These are phyloP conservation scores for Pythium biforme DNA, from an alignment of 352 stramenopile species.

Conservation along the genomic window DNA sequence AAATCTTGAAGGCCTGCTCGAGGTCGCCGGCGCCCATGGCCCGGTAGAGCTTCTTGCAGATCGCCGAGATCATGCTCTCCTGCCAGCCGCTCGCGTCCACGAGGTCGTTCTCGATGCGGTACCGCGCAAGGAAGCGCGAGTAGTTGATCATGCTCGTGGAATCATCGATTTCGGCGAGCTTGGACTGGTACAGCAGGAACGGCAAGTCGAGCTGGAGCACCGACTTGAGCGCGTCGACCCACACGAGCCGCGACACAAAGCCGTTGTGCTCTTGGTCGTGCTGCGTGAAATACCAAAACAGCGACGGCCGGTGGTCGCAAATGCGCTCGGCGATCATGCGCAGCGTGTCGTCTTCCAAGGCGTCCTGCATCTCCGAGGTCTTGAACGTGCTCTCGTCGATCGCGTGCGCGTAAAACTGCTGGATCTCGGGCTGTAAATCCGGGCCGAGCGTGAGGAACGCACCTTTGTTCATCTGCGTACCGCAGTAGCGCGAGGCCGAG, in stretches of 20 bases:
- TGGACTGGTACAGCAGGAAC: conserved; percentile 88
- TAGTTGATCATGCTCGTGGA: conserved; percentile 88
- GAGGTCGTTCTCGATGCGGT: conserved; percentile 89
- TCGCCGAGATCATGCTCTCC: conserved; percentile 87
- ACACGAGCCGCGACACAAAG: conserved; percentile 81
- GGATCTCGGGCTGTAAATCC: conserved; percentile 91
- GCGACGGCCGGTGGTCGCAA: conserved; percentile 88
- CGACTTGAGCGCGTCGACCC: conserved; percentile 88
- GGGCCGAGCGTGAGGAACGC: conserved; percentile 90
- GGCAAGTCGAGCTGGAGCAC: conserved; percentile 91
- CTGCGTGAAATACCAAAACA: conserved; percentile 95
- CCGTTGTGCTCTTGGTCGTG: conserved; percentile 90
- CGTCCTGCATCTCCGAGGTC: conserved; percentile 68
- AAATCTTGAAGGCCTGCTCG: conserved; percentile 89
- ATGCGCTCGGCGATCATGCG: conserved; percentile 94
- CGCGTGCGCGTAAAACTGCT: conserved; percentile 92
- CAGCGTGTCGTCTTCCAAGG: conserved; percentile 87
- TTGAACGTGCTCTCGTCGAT: conserved; percentile 83
- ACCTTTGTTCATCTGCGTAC: conserved; percentile 92
- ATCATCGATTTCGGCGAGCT: conserved; percentile 85
- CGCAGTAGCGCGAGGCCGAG: conserved; percentile 90
- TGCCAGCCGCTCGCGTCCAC: conserved; percentile 89
- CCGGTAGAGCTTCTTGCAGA: conserved; percentile 92
- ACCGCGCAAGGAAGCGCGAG: conserved; percentile 91
- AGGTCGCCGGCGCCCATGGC: conserved; percentile 89